phyloP scores from a whole-genome alignment of 108 stramenopile species.

The Skeletonema tropicum region DNA sequence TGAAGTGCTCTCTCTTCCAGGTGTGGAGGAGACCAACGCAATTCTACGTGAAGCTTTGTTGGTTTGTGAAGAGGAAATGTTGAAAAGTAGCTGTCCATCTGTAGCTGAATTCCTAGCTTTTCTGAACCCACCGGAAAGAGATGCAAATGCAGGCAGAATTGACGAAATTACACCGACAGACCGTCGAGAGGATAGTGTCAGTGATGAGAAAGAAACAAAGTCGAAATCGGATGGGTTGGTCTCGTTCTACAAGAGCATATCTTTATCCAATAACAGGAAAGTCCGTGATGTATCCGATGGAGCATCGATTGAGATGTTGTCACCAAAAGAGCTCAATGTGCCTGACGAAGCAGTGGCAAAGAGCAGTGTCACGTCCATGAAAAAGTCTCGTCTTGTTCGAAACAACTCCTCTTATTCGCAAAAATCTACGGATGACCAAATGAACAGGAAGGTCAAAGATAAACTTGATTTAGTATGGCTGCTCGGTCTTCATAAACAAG shows the following conservation, averaged over 20 bases:
- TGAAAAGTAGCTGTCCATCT: constrained; percentile 20
- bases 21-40: constrained; percentile 12
- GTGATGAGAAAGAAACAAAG: not conserved
- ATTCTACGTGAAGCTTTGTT: constrained; percentile 1
- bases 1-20: constrained; percentile 19
- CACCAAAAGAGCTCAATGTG: not conserved
- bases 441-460: not conserved
- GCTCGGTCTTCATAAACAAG: constrained; percentile 20
- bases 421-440: not conserved
- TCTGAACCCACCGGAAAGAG: constrained; percentile 2
- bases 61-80: constrained; percentile 12
- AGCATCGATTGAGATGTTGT: constrained; percentile 6
- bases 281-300: not conserved
- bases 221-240: not conserved
- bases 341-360: not conserved
- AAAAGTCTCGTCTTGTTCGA: not conserved
- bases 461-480: constrained; percentile 36
- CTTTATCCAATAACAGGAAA: not conserved
- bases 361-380: not conserved
- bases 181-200: not conserved
- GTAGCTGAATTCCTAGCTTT: constrained; percentile 28
- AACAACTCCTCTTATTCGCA: not conserved
- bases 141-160: not conserved
- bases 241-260: not conserved
- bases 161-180: not conserved